A percentile compares a stretch with the other conserved stretches of the same genome.
Evolutionary conservation across 192 early-diverging fungal species (phyloP).

Genomic region (Umbelopsis isabellina): DNA sequence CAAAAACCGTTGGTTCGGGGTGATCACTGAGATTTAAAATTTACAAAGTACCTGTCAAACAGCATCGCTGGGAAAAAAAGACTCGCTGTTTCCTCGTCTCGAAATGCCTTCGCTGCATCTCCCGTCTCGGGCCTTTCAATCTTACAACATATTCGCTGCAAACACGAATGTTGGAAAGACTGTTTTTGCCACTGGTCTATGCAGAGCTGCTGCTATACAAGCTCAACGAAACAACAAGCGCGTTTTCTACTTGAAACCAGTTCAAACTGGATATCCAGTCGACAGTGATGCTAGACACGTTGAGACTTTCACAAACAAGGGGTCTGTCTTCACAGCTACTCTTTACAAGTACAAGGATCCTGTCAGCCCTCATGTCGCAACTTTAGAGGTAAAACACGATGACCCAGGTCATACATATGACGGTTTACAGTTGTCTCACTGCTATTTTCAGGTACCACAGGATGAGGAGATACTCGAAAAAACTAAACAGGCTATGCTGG

Average conservation of each 20-base stretch:
- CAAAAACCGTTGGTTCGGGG: not conserved
- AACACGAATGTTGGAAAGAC: conserved; percentile 89
- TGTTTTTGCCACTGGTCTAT: conserved; percentile 69
- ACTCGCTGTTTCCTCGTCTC: not conserved
- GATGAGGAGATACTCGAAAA: conserved; percentile 47
- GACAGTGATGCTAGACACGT: conserved; percentile 80
- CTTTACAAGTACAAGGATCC: conserved; percentile 74
- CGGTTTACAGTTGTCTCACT: not conserved
- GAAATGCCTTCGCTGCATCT: conserved; percentile 41
- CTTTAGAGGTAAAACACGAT: conserved; percentile 42
- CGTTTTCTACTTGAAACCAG: conserved; percentile 77
- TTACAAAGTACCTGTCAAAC: not conserved
- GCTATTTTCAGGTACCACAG: conserved; percentile 41
- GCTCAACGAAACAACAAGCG: conserved; percentile 42
- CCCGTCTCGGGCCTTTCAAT: conserved; percentile 57
- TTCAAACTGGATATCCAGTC: conserved; percentile 82
- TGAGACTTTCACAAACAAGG: conserved; percentile 42
- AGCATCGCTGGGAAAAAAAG: not conserved
- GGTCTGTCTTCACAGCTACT: conserved; percentile 44
- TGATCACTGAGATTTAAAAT: not conserved
- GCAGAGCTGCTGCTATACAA: conserved; percentile 55
- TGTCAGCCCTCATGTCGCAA: conserved; percentile 76
- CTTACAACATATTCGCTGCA: conserved; percentile 72
- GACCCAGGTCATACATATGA: not conserved
- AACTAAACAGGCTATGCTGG: conserved; percentile 44